Evolutionary conservation across 2,329 filamentous ascomycete species (phyloP).

Genomic region (Trichothecium sympodiale): DNA sequence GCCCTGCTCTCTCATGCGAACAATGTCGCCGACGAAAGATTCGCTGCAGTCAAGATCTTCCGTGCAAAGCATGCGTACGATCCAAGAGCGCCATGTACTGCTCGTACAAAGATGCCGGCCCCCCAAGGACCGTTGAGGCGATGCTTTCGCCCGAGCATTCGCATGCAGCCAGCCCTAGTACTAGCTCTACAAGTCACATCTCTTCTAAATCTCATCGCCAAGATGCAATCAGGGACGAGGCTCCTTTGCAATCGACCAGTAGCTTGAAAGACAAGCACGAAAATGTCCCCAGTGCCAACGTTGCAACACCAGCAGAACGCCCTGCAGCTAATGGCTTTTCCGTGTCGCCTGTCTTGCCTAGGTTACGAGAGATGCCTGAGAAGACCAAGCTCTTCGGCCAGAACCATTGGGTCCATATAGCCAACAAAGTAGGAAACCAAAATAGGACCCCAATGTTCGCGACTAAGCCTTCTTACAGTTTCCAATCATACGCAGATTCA

Average conservation of each 20-base stretch:
- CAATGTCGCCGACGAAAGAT: slow-evolving; percentile 47
- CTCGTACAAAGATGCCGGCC: background rate
- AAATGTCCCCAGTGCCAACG: background rate
- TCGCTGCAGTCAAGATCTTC: background rate
- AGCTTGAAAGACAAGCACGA: background rate
- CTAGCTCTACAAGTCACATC: no score
- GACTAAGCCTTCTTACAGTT: slow-evolving; percentile 6
- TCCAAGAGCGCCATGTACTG: background rate
- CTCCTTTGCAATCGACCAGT: no score
- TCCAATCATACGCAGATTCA: slow-evolving; percentile 12
- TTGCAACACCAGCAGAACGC: background rate
- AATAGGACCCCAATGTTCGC: no score
- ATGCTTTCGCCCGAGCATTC: no score
- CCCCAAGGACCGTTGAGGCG: no score
- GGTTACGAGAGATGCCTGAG: slow-evolving; percentile 14
- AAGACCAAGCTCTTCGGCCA: slow-evolving; percentile 16
- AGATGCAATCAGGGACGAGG: no score
- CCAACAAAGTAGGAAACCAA: slow-evolving; percentile 10
- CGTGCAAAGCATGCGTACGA: background rate
- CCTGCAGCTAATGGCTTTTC: slow-evolving; percentile 1
- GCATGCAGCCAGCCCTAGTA: no score
- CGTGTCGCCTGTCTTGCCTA: slow-evolving; percentile 11
- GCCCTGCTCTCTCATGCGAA: slow-evolving; percentile 37
- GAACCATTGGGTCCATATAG: slow-evolving; percentile 15
- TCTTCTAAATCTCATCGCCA: no score